Percentiles rank a stretch among this genome's conserved stretches.
Evolutionary conservation across 2,329 filamentous ascomycete species (phyloP).

Genomic region (Pseudogymnoascus sp.): DNA sequence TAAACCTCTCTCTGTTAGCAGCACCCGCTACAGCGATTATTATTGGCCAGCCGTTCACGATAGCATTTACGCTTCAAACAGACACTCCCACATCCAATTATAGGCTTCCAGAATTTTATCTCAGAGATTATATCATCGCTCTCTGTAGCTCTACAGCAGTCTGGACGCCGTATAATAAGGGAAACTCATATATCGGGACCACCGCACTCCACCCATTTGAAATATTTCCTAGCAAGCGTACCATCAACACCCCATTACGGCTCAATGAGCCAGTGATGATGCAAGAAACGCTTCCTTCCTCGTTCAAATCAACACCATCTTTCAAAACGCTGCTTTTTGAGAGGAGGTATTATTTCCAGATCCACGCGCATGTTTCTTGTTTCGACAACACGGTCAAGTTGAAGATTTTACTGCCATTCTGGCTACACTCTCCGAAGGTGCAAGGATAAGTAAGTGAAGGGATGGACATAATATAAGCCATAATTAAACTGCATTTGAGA

Average conservation of each 20-base stretch:
- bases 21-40: background rate
- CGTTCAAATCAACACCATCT: background rate
- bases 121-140: background rate
- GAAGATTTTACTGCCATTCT: background rate
- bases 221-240: background rate
- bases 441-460: background rate
- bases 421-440: background rate
- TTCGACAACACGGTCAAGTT: background rate
- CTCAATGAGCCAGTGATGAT: background rate
- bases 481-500: background rate
- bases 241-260: background rate
- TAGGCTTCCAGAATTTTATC: background rate
- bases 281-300: background rate
- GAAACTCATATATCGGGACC: background rate
- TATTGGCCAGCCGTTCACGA: background rate
- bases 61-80: background rate
- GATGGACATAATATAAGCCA: background rate
- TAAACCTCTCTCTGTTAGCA: background rate
- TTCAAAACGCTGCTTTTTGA: background rate
- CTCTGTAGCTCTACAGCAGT: background rate
- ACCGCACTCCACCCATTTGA: background rate
- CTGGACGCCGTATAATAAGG: background rate
- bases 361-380: background rate
- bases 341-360: background rate
- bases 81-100: background rate